Conservation (phyloP, 768 basidiomycete genomes). For the Panaeolus cyanescens region DNA sequence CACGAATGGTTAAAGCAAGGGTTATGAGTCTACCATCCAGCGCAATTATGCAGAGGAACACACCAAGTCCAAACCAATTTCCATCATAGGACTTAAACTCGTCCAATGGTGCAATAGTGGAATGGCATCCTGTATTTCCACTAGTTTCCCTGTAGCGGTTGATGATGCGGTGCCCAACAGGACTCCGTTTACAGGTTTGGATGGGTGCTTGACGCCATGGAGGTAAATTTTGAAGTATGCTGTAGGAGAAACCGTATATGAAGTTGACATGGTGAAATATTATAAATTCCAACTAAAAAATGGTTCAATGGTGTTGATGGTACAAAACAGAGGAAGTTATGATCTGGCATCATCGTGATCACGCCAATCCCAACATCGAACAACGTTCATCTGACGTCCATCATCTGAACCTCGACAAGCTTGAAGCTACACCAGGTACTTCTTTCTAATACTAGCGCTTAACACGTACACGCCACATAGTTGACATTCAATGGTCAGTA, state of each 20-base stretch:
- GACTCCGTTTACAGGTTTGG: conserved; percentile 74
- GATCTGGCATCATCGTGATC: background rate
- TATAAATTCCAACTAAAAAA: too few species aligned
- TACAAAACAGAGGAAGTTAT: background rate
- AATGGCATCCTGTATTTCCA: conserved; percentile 64
- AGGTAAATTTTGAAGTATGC: conserved; percentile 78
- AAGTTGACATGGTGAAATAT: conserved; percentile 11
- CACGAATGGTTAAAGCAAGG: background rate
- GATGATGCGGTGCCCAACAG: conserved; percentile 56
- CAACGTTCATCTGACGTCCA: background rate
- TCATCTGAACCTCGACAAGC: too few species aligned
- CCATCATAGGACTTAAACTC: conserved; percentile 83
- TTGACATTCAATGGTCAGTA: background rate
- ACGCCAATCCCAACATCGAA: background rate
- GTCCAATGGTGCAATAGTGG: conserved; percentile 88
- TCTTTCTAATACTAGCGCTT: too few species aligned
- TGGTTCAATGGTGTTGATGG: background rate
- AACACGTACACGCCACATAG: background rate
- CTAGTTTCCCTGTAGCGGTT: conserved; percentile 24
- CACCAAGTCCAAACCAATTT: conserved; percentile 79
- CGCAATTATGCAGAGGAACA: conserved; percentile 20
- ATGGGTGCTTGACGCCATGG: conserved; percentile 81
- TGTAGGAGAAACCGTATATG: conserved; percentile 56
- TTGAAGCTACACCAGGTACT: too few species aligned
- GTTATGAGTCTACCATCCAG: background rate